phyloP scores from a whole-genome alignment of 176 grass and related monocot genomes.

The Saccharum officinarum region DNA sequence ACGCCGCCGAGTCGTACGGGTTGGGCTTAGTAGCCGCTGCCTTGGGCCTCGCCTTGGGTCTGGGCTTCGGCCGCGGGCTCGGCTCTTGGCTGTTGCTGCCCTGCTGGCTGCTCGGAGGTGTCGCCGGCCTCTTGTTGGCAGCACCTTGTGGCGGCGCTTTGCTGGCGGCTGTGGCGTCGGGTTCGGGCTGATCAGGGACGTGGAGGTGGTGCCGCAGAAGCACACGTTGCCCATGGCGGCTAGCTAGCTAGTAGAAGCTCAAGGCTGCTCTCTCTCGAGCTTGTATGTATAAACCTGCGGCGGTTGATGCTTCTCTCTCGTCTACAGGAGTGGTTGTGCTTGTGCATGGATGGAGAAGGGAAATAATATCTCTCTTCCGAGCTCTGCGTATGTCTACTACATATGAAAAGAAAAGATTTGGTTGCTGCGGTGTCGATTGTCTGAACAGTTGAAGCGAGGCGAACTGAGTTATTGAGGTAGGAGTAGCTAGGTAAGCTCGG shows the following conservation, averaged over 20 bases:
- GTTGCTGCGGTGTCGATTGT: not conserved
- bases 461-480: not conserved
- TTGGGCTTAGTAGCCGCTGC: not conserved
- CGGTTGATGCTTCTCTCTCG: not conserved
- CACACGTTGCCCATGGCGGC: constrained; percentile 53
- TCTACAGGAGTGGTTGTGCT: not conserved
- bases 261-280: not conserved
- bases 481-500: not conserved
- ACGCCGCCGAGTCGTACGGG: constrained; percentile 14
- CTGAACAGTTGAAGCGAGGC: not conserved
- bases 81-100: not conserved
- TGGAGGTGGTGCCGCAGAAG: constrained; percentile 37
- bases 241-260: not conserved
- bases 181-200: not conserved
- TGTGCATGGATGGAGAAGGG: not conserved
- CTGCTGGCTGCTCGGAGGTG: constrained; percentile 28
- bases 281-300: not conserved
- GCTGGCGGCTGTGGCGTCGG: not conserved
- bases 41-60: not conserved
- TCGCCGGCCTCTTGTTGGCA: constrained; percentile 20
- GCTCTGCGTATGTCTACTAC: not conserved
- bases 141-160: not conserved
- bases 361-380: not conserved
- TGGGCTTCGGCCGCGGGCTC: not conserved
- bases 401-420: not conserved